Evolutionary conservation across 2,329 filamentous ascomycete species (phyloP).

Genomic region (Arthroderma sp.): DNA sequence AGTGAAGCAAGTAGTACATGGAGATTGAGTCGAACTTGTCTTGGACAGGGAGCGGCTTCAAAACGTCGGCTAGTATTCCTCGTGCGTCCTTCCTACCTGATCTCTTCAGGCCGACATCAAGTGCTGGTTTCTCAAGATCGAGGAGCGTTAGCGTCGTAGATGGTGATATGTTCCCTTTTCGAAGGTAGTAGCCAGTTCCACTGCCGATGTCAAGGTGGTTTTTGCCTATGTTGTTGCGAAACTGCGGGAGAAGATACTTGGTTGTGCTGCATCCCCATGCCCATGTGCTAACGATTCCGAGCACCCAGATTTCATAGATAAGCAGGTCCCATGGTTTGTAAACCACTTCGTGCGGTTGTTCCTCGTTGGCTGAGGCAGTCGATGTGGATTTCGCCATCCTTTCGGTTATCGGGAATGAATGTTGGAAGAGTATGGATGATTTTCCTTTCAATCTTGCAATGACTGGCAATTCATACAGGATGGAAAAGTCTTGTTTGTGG

Average conservation of each 20-base stretch:
- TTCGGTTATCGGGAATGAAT: no score
- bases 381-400: no score
- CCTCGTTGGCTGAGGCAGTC: no score
- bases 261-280: conserved; percentile 21
- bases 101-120: no score
- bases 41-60: conserved; percentile 21
- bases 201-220: conserved; percentile 23
- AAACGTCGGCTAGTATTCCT: conserved; percentile 28
- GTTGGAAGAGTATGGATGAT: no score
- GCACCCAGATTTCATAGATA: conserved; percentile 1
- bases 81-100: no score
- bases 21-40: conserved; percentile 34
- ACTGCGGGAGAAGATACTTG: conserved; percentile 17
- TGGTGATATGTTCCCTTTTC: conserved; percentile 9
- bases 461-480: no score
- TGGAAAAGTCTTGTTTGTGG: no score
- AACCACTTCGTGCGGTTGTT: background rate
- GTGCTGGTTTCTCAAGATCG: conserved; percentile 16
- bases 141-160: conserved; percentile 16
- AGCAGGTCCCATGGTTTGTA: background rate
- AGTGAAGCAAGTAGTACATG: conserved; percentile 36
- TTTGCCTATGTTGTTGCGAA: conserved; percentile 16
- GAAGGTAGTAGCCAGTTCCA: conserved; percentile 22
- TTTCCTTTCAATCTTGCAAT: no score
- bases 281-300: conserved; percentile 16